Evolutionary conservation across 2,329 filamentous ascomycete species (phyloP), one percentile per base, ranked within the genome.

Genomic region (Talaromyces verruculosus): DNA sequence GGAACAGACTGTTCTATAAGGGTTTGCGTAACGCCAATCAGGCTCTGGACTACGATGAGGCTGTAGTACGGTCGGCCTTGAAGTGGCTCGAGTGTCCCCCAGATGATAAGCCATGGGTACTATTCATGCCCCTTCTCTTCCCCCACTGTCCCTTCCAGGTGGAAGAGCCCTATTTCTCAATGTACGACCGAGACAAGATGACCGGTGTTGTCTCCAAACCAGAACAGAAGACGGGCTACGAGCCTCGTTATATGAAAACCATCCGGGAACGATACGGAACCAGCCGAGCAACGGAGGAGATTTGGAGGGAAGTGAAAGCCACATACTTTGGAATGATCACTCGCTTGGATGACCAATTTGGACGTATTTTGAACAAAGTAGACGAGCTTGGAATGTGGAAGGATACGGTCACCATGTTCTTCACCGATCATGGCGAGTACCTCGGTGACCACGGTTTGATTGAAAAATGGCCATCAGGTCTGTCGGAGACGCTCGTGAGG

Each of bases 311-410:
- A 67, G 74, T 84, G 28, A 79, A 74, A 39, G 81, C 79, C 0
- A 82, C 79, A 0, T 83, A 83, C 65, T 81, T 80, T 63, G 81
- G 82, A 17, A 84, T 83, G 80, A 81, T 83, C 5, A 74, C 79
- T 0, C 72, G 81, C 0, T 67, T 83, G 0, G 81, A 83, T 65
- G 76, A 82, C 33, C 81, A 83, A 65, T 83, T 84, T 51, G 81
- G 81, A 0, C 71, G 77, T 0, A 69, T 84, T 4, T 2, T 64
- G 2, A n/a, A 17, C 1, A 57, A 64, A 19, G 11, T 79, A 2
- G 74, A 81, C 10, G 72, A 75, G 0, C 68, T 75, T 1, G 73
- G 69, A 0, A 68, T 79, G 0, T 81, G 78, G 77, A 71, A 78
- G 3, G 70, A 75, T 7, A 81, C 80, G 0, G 73, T 82, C 0